These are phyloP conservation scores for Pyrus bretschneideri DNA, from an alignment of 306 rosid genomes.

Conservation along the genomic window DNA sequence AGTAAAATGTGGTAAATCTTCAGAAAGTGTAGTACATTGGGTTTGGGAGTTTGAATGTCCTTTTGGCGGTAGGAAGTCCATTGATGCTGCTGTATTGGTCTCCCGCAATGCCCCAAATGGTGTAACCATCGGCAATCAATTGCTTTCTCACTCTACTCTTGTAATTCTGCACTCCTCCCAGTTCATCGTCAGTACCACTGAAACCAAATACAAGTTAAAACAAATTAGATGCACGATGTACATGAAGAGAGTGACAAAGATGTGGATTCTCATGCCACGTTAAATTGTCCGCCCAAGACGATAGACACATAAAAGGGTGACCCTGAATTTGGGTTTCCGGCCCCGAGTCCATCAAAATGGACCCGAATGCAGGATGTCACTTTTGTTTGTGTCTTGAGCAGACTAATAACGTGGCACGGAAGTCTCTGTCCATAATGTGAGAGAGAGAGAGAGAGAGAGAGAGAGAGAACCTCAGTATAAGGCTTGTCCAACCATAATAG, in stretches of 20 bases:
- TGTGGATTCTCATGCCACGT: no score
- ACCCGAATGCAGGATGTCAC: no score
- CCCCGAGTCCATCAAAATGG: no score
- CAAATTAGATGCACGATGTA: not conserved
- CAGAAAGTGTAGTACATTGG: conserved; percentile 39
- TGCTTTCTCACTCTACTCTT: conserved; percentile 24
- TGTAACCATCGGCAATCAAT: conserved; percentile 22
- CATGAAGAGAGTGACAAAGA: not conserved
- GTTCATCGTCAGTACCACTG: conserved; percentile 33
- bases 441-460: not conserved
- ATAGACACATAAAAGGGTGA: no score
- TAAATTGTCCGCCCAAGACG: no score
- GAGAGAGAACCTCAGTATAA: conserved; percentile 34
- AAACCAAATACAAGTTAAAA: not conserved
- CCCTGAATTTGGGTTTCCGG: no score
- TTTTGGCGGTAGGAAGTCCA: conserved; percentile 29
- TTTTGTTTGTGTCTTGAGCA: no score
- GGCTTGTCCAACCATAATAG: conserved; percentile 53
- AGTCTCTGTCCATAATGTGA: not conserved
- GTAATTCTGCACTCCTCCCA: conserved; percentile 24
- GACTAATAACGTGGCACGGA: no score
- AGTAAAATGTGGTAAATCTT: not conserved
- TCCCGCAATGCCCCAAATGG: conserved; percentile 40
- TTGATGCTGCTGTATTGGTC: conserved; percentile 39
- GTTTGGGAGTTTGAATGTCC: conserved; percentile 46